Percentiles rank a stretch among this genome's conserved stretches.
phyloP scores from a whole-genome alignment of 108 stramenopile genomes.

The Fragilaria crotonensis region DNA sequence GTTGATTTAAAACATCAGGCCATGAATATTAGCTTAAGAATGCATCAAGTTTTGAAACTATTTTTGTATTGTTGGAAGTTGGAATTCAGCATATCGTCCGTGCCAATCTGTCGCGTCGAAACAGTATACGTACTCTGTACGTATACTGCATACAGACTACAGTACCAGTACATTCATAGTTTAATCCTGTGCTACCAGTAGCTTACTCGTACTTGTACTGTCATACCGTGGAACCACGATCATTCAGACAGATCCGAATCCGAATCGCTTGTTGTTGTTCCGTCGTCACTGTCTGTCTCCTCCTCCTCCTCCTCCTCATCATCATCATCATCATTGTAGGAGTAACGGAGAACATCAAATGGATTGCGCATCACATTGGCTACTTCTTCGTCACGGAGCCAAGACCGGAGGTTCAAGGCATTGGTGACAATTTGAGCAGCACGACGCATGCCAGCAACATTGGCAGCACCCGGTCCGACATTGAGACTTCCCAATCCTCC shows the following conservation, averaged over 20 bases:
- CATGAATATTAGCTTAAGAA: no score
- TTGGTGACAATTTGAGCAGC: constrained; percentile 49
- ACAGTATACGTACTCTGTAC: no score
- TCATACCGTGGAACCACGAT: not conserved
- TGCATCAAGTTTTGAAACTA: not conserved
- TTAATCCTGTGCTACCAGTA: not conserved
- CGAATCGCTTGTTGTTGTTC: no score
- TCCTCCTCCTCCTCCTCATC: not conserved
- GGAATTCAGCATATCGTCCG: not conserved
- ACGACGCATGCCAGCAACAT: constrained; percentile 63
- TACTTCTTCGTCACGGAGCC: constrained; percentile 34
- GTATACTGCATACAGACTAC: no score
- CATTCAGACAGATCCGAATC: no score
- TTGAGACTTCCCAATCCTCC: constrained; percentile 44
- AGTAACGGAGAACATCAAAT: constrained; percentile 16
- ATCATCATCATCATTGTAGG: no score
- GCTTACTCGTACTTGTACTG: not conserved
- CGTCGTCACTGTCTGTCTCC: not conserved
- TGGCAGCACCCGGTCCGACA: constrained; percentile 60
- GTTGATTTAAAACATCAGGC: not conserved
- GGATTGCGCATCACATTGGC: constrained; percentile 22
- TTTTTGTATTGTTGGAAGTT: not conserved
- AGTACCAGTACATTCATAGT: not conserved
- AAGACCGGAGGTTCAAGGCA: constrained; percentile 30
- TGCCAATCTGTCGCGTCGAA: no score